Evolutionary conservation across 75 land plant species (phyloP), one percentile per base, ranked within the genome.

Genomic region (Picea glauca): DNA sequence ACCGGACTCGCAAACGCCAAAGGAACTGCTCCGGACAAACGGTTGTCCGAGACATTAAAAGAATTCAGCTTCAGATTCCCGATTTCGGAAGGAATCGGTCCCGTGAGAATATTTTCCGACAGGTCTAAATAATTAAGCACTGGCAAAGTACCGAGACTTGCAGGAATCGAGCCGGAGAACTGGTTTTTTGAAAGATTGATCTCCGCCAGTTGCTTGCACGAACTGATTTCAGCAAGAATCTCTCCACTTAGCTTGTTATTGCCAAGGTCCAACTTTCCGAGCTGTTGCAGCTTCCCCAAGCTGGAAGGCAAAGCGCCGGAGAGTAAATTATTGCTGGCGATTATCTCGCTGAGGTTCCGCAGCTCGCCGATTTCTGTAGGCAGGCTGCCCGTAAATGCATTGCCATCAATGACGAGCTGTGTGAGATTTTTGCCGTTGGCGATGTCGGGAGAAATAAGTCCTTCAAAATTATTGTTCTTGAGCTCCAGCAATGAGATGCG

Each of bases 11-110:
- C 78, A 76, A 74, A 82, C 21, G 78, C 43, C 13, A 88, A 80
- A 0, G 95, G 98, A 3, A 93, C 73, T 13, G 74, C 75, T 11
- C 98, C 98, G 15, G 87, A 82, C 11, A 94, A 82, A 4, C 66
- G 62, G 80, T 94, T 94, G 78, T 88, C 79, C 12, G 98, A 94
- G 9, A 94, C 57, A 79, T 94, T 91, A 72, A 94, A 86, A 66
- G 23, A 76, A 68, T 87, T 85, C 14, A 89, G 89, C 88, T 83
- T 84, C 81, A 86, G 70, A 79, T 85, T 83, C 83, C 82, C 82
- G 72, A 93, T 78, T 78, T 58, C 84, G 21, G 76, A 5, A 1
- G 98, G 98, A 14, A 95, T 78, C 46, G 78, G 63, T 12, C 98
- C 98, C 3, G 85, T 79, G 46, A 95, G 81, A 1, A 1, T n/a